Percentiles rank a stretch among this genome's conserved stretches.
phyloP scores from a whole-genome alignment of 1,139 yeast species.

The Diutina neorugosa region DNA sequence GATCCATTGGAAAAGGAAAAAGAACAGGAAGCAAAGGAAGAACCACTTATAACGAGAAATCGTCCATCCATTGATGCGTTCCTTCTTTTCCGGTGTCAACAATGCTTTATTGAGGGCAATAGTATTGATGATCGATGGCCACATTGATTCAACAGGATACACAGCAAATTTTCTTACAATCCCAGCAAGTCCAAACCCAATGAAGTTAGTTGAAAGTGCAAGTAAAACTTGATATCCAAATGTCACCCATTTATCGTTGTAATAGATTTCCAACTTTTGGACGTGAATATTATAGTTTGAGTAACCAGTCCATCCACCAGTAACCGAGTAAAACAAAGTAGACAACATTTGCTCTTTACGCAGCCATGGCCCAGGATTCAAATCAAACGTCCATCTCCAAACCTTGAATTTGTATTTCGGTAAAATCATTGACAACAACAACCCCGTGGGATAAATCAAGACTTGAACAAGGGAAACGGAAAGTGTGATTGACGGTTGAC shows the following conservation, averaged over 20 bases:
- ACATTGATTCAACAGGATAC: conserved; percentile 42
- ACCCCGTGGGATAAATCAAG: conserved; percentile 47
- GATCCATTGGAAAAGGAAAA: conserved; percentile 44
- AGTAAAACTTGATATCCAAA: conserved; percentile 35
- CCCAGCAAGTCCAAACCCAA: conserved; percentile 4
- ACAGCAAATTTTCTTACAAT: conserved; percentile 36
- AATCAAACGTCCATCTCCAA: conserved; percentile 14
- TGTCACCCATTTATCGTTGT: conserved; percentile 29
- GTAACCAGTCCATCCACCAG: conserved; percentile 26
- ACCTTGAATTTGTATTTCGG: conserved; percentile 37
- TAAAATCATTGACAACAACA: conserved; percentile 19
- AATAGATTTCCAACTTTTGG: conserved; percentile 14
- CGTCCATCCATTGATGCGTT: conserved; percentile 39
- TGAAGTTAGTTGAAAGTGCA: conserved; percentile 19
- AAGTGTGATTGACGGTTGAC: conserved; percentile 40
- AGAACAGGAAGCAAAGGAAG: conserved; percentile 15
- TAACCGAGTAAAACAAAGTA: conserved; percentile 31
- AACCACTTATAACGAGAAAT: conserved; percentile 37
- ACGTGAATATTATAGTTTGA: conserved; percentile 32
- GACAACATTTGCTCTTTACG: conserved; percentile 60
- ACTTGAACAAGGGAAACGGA: conserved; percentile 32
- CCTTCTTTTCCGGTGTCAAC: conserved; percentile 25
- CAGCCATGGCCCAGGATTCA: conserved; percentile 52
- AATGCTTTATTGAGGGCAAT: conserved; percentile 45
- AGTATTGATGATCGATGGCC: conserved; percentile 46